phyloP scores from a whole-genome alignment of 2,329 filamentous ascomycete genomes.

The Malbranchea cinnamomea region DNA sequence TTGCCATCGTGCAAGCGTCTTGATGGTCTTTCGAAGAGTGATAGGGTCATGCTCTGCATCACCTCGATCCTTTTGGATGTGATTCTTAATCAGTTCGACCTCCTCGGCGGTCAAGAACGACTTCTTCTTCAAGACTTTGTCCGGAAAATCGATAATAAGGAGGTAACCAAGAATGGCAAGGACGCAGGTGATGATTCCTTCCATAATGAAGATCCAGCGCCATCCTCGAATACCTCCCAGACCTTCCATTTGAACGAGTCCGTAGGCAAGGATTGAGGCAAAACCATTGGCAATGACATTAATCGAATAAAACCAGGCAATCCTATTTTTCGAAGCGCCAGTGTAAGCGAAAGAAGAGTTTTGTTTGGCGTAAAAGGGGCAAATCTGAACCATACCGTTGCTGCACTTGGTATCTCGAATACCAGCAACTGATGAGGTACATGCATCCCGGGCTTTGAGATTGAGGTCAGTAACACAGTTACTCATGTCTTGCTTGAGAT shows the following conservation, averaged over 20 bases:
- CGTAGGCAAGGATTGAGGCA: constrained; percentile 31
- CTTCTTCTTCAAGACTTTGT: constrained; percentile 16
- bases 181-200: constrained; percentile 24
- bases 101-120: constrained; percentile 25
- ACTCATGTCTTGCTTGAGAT: constrained; percentile 40
- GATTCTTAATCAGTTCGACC: constrained; percentile 33
- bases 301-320: constrained; percentile 35
- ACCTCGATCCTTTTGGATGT: constrained; percentile 37
- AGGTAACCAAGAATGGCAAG: constrained; percentile 15
- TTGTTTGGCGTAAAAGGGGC: constrained; percentile 9
- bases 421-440: constrained; percentile 56
- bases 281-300: constrained; percentile 34
- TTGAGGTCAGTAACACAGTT: constrained; percentile 5
- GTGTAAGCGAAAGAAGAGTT: constrained; percentile 6
- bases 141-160: constrained; percentile 24
- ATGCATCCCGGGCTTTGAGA: constrained; percentile 39
- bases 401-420: constrained; percentile 25
- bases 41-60: constrained; percentile 36
- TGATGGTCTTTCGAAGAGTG: constrained; percentile 25
- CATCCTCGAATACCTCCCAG: constrained; percentile 31
- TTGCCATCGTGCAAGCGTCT: constrained; percentile 5
- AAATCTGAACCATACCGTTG: constrained; percentile 16
- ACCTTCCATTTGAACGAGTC: constrained; percentile 28
- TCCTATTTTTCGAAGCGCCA: constrained; percentile 22
- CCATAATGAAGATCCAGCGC: constrained; percentile 42